phyloP scores from a whole-genome alignment of 2,329 filamentous ascomycete species.

The Aspergillus ochraceus region DNA sequence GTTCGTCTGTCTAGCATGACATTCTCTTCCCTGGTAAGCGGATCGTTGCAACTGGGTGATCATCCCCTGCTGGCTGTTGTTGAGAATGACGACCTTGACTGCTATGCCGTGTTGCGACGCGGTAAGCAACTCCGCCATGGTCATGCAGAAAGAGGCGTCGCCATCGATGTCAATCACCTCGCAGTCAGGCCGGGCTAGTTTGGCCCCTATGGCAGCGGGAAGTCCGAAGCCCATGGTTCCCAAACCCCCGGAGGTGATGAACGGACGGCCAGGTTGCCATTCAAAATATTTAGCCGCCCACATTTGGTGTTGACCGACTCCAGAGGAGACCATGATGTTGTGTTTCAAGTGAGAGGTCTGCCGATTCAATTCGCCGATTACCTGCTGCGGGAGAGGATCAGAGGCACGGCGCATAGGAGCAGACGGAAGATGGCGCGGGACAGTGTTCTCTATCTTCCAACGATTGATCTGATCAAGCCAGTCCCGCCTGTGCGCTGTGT shows the following conservation, averaged over 20 bases:
- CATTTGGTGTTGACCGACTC: slow-evolving; percentile 97
- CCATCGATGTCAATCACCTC: not conserved
- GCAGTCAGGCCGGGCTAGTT: not conserved
- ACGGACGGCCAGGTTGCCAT: slow-evolving; percentile 80
- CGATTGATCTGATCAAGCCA: slow-evolving; percentile 84
- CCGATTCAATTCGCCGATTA: slow-evolving; percentile 82
- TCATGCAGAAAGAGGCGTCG: slow-evolving; percentile 2
- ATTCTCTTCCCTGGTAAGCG: not conserved
- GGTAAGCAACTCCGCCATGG: slow-evolving; percentile 1
- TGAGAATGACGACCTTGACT: not conserved
- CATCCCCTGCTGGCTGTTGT: slow-evolving; percentile 1
- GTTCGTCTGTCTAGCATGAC: not conserved
- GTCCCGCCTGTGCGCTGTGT: slow-evolving; percentile 62
- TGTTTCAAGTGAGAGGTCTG: slow-evolving; percentile 74
- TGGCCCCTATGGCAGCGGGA: not conserved
- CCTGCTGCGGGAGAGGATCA: slow-evolving; percentile 64
- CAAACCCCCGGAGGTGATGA: slow-evolving; percentile 92
- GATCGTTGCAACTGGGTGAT: not conserved
- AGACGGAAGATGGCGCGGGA: slow-evolving; percentile 41
- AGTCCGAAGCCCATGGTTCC: slow-evolving; percentile 29
- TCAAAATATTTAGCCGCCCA: slow-evolving; percentile 93
- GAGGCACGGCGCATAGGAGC: slow-evolving; percentile 43
- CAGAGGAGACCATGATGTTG: slow-evolving; percentile 80
- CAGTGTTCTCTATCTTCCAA: slow-evolving; percentile 87
- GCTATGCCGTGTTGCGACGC: not conserved